These are phyloP conservation scores for Trichosporon ovoides DNA, from an alignment of 1,284 basidiomycete species.

Conservation along the genomic window DNA sequence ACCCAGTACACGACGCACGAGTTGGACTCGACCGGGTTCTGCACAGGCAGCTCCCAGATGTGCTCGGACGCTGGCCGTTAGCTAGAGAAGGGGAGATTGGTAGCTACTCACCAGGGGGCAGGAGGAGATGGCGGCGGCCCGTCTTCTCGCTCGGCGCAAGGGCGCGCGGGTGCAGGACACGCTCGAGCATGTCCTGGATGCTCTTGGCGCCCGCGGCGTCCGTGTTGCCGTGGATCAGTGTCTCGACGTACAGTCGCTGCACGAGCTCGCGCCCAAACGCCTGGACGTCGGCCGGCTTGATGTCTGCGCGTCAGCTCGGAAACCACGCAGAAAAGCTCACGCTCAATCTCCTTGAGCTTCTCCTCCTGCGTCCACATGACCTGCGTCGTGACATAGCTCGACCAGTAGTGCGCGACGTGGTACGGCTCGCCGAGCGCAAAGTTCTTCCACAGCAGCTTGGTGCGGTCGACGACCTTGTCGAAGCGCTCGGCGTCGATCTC, in stretches of 20 bases:
- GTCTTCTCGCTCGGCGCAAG: conserved; percentile 57
- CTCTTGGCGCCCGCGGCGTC: conserved; percentile 70
- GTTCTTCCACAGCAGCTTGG: conserved; percentile 64
- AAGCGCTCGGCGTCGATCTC: conserved; percentile 68
- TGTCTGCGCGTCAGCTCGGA: conserved; percentile 49
- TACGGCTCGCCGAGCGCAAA: conserved; percentile 82
- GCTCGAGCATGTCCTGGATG: conserved; percentile 68
- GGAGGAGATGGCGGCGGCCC: conserved; percentile 60
- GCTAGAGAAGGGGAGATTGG: neutral
- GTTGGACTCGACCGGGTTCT: conserved; percentile 83
- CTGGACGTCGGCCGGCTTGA: conserved; percentile 69
- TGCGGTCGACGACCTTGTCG: conserved; percentile 78
- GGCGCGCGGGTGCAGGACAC: conserved; percentile 59
- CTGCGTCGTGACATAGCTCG: conserved; percentile 64
- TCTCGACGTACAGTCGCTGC: conserved; percentile 64
- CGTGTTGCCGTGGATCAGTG: conserved; percentile 81
- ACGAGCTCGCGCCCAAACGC: conserved; percentile 63
- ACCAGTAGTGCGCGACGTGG: conserved; percentile 72
- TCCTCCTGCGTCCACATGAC: conserved; percentile 75
- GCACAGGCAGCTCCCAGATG: conserved; percentile 65
- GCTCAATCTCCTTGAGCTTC: conserved; percentile 67
- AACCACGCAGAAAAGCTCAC: conserved; percentile 52
- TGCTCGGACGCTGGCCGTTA: conserved; percentile 60
- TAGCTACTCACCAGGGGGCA: conserved; percentile 58
- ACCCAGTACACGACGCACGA: conserved; percentile 74